Evolutionary conservation across 2,329 filamentous ascomycete species (phyloP), one percentile per base, ranked within the genome.

Genomic region (Colletotrichum horii): DNA sequence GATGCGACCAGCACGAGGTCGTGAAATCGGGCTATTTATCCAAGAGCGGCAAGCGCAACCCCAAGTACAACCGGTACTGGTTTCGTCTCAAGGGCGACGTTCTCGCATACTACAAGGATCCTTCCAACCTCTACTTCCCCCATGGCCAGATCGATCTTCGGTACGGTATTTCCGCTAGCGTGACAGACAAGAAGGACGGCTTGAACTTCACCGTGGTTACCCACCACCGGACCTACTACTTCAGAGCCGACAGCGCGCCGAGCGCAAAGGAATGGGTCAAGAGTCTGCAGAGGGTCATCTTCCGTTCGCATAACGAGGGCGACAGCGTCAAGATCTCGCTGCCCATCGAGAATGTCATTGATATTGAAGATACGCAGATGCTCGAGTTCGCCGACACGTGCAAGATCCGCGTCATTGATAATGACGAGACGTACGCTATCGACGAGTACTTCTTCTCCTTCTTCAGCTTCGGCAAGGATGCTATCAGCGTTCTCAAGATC

Each of bases 381-480:
- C 90, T 98, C 71, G 95, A 97, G 78, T 96, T 98, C 83, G 95
- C 96, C 26, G 95, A 98, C 77, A 98, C 97, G 0, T 94, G 97
- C 86, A 98, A 98, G 84, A 93, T 99, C 77, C 92, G 95, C 48
- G 95, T 98, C 58, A 93, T 98, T 72, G 96, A 98, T 81, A 97
- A 96, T 78, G 95, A 97, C 78, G 96, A 98, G 84, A 97, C 95
- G 0, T 98, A 94, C 84, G 96, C 96, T 4, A 95, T 98, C 78
- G 97, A 99, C 80, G 97, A 99, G 92, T 98, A 98, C 83, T 98
- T 97, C 83, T 98, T 99, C 83, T 97, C 96, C 0, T 98, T 98
- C 85, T 98, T 98, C 83, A 94, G 92, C 79, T 93, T 93, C 77
- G 96, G 96, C 8, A 93, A 94, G 80, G 95, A 98, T 80, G 96